Base-by-base conservation (phyloP, 805 yeast species). In the Wickerhamiella siamensis region DNA sequence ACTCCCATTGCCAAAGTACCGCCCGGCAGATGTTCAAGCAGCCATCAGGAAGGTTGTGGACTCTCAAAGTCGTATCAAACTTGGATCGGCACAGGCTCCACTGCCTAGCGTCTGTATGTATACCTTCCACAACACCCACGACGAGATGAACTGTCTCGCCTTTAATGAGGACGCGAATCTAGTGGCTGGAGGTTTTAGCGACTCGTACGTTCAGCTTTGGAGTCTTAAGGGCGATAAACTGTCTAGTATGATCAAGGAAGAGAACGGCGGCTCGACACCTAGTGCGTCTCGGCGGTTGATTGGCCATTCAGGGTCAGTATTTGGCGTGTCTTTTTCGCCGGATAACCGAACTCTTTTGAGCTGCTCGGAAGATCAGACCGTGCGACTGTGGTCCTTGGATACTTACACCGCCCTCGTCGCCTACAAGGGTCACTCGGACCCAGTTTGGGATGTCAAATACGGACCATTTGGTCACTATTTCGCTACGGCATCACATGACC, bases 401-500 rank as follows among this genome's bases (percentile, higher is more conserved):
- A 81, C 96, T 1, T 83, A 74, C 57, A 75, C 93, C 1, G 78
- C 93, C 1, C 67, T 91, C 38, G 98, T 91, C 1, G 74, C 86
- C n/a, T 91, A 91, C 63, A 84, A 83, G 59, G 96, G 97, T 6
- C 99, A 91, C 57, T 83, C 78, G 54, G 93, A 83, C 51, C 97
- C 98, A 1, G 81, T 91, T 21, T 91, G 98, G 98, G 97, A 91
- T 58, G 96, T 91, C 5, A 74, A 80, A 52, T 91, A 84, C 56
- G 78, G 94, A 2, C 98, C 98, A 2, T 65, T 82, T 53, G 98
- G 98, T 4, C 97, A 91, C 63, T 91, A 91, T 63, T 91, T 91
- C 61, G 95, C 93, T n/a, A 87, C 96, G 0, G 95, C 93, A 0
- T 83, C 95, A 2, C 95, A 87, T 57, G 99, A 91, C 58, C 96